Evolutionary conservation across 768 basidiomycete genomes (phyloP), one percentile per base, ranked within the genome.

Genomic region (Rhizopogon sp.): DNA sequence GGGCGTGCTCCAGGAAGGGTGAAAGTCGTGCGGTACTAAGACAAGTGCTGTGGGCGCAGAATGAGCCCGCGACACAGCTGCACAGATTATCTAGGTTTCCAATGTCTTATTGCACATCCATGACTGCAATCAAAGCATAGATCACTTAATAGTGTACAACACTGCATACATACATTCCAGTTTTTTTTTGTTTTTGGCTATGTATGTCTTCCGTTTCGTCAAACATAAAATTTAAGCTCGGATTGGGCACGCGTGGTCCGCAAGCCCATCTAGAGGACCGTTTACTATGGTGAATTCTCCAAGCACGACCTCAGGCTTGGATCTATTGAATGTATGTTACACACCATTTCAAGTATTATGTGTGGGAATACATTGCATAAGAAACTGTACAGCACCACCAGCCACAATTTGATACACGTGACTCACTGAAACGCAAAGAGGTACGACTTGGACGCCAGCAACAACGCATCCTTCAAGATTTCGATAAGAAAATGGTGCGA

Each of bases 401-500:
- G 81, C 82, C 81, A 78, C 59, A 50, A 11, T 8, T 2, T 52
- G 59, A 67, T 80, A 79, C 81, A 78, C 57, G 37, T n/a, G 72
- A 70, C 62, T 46, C 47, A 49, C 56, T 52, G 57, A 57, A 57
- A 33, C 31, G 9, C 31, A 33, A 5, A 49, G 33, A 49, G 47
- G 9, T 8, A 49, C 35, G 57, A 56, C 62, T 64, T 65, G 66
- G 65, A 66, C 62, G 63, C 52, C 51, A 8, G 52, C 52, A 51
- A 44, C 20, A 52, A 55, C 56, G 31, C 45, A 62, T 43, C 76
- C 70, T 25, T 81, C 81, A 81, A 84, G 79, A 84, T 77, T 63
- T 73, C 62, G 68, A 62, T 63, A 72, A 71, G 79, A 81, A 72
- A 79, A 91, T 92, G 89, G 79, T 77, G 70, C 86, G 90, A 68